Conservation (phyloP, 495 filamentous ascomycete genomes). For the Penicillium lagena region DNA sequence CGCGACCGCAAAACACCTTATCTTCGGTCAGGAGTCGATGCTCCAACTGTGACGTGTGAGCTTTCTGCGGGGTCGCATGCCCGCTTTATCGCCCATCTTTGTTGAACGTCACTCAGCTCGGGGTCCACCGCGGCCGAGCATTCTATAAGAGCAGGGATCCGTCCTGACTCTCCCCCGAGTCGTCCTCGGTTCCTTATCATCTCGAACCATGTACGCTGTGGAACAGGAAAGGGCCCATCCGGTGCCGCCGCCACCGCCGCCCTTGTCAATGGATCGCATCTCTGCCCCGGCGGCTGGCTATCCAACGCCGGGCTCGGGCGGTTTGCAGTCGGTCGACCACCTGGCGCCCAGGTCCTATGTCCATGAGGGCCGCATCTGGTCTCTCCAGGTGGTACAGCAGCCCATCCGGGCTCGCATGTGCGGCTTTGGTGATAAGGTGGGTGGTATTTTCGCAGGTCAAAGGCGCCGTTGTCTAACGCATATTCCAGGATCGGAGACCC, state of each 20-base stretch:
- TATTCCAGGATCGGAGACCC: constrained; percentile 75
- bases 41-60: constrained; percentile 27
- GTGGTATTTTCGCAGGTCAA: constrained; percentile 6
- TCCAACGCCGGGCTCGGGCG: constrained; percentile 28
- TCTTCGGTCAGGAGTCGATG: constrained; percentile 19
- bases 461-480: constrained; percentile 4
- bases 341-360: constrained; percentile 31
- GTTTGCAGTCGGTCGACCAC: constrained; percentile 29
- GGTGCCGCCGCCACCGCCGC: constrained; percentile 31
- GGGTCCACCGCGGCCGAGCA: constrained; percentile 1
- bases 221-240: constrained; percentile 38
- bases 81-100: constrained; percentile 6
- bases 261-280: constrained; percentile 45
- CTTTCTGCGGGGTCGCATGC: constrained; percentile 22
- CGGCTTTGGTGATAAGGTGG: constrained; percentile 95
- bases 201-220: constrained; percentile 37
- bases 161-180: constrained; percentile 6
- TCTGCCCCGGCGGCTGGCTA: constrained; percentile 35
- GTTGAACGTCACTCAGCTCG: background rate
- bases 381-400: constrained; percentile 83
- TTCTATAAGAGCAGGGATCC: constrained; percentile 12
- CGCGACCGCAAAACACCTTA: constrained; percentile 4
- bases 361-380: constrained; percentile 48
- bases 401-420: constrained; percentile 95
- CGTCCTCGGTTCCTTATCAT: constrained; percentile 20